Base-by-base conservation (phyloP, 441 rosid species). In the Iberis amara region DNA sequence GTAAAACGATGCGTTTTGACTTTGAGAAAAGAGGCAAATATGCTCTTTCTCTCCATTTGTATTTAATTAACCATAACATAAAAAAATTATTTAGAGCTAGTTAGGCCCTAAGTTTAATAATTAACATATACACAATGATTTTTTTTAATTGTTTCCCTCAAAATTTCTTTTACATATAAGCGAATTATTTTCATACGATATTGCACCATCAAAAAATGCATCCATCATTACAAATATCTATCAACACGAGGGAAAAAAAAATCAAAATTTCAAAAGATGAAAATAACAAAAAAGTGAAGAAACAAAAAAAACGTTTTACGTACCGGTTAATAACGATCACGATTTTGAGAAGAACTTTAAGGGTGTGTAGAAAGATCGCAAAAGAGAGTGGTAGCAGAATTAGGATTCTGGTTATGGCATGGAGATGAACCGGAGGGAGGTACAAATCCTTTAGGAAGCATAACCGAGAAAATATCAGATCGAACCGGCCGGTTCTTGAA, bases 391-490 rank as follows among this genome's bases (percentile, higher is more conserved):
- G 71, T 27, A 21, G 9, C 39, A 4, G 80, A 70, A 35, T 63
- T 57, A 35, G 94, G 97, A 37, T 70, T 48, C 12, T 61, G 73
- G 57, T 89, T 86, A 58, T 89, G 94, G 69, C 94, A 81, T 1
- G 82, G 79, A 52, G 97, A 81, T 1, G 90, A 81, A 13, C 95
- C 80, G 14, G 97, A 89, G 53, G 95, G 94, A 33, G 95, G 95
- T 33, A 81, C 75, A 4, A 55, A 51, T 12, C 94, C 97, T 70
- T 79, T 86, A 1, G 97, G 97, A 14, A 89, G 85, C 95, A 86
- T 89, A 42, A 57, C 86, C 1, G 83, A 68, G 65, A 77, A 80
- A 3, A 73, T 63, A 66, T 76, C 74, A 10, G 50, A 24, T 24
- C 66, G 59, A 26, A 48, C 46, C 30, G 56, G 59, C 45, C 64